phyloP scores from a whole-genome alignment of 768 basidiomycete genomes.

The Agrocybe praecox region DNA sequence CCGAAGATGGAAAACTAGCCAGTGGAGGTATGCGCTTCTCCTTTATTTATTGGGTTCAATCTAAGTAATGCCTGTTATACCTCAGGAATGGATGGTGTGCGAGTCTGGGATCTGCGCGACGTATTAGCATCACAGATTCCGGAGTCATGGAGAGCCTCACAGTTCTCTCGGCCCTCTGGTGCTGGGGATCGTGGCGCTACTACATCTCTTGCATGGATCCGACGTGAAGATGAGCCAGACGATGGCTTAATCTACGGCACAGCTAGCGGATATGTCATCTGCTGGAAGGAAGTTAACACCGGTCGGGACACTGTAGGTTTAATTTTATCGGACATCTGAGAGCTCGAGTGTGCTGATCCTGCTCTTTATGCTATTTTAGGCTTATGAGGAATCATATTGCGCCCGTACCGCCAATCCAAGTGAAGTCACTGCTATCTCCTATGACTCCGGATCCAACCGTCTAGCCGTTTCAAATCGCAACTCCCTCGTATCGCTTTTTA shows the following conservation, averaged over 20 bases:
- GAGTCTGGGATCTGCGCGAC: neutral
- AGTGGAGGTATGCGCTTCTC: too few species aligned
- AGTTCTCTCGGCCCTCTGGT: neutral
- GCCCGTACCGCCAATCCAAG: neutral
- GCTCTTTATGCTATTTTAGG: neutral
- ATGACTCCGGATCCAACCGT: neutral
- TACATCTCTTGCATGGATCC: neutral
- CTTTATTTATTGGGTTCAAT: too few species aligned
- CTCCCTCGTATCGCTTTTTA: neutral
- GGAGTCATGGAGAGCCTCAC: neutral
- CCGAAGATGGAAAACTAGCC: slow-evolving; percentile 1
- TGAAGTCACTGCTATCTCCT: slow-evolving; percentile 1
- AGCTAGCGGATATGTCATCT: neutral
- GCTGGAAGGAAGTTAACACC: neutral
- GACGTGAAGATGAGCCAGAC: neutral
- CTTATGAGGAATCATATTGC: slow-evolving; percentile 2
- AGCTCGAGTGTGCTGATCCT: too few species aligned
- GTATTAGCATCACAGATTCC: neutral
- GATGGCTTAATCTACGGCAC: neutral
- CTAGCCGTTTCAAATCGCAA: slow-evolving; percentile 1
- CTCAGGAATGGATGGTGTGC: neutral
- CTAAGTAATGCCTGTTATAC: neutral
- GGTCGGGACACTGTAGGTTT: neutral
- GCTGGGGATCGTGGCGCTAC: neutral
- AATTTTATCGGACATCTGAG: neutral